phyloP scores from a whole-genome alignment of 116 monocot species.

The Zostera marina region DNA sequence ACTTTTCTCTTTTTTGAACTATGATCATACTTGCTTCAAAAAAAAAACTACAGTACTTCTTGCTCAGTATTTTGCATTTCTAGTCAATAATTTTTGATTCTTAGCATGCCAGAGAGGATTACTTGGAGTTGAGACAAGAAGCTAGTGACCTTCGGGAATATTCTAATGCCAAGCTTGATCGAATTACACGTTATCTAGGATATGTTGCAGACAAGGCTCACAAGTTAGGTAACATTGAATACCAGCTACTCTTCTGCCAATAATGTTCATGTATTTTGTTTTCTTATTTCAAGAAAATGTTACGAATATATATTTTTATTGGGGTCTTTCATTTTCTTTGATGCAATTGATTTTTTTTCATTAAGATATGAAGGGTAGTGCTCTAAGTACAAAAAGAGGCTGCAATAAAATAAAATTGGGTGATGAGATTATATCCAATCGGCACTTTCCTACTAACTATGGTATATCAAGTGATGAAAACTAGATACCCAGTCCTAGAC shows the following conservation, averaged over 20 bases:
- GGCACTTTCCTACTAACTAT: too few relatives aligned
- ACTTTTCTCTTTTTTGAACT: too few relatives aligned
- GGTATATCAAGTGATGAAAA: too few relatives aligned
- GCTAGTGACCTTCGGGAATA: constrained; percentile 82
- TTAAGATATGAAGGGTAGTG: not conserved
- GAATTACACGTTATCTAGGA: constrained; percentile 87
- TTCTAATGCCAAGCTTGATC: constrained; percentile 80
- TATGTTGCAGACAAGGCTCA: constrained; percentile 81
- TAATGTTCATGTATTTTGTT: too few relatives aligned
- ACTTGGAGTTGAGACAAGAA: constrained; percentile 78
- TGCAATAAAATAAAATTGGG: too few relatives aligned
- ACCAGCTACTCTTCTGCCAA: not conserved
- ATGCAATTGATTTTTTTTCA: not conserved
- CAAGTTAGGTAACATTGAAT: constrained; percentile 50
- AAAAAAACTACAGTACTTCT: not conserved
- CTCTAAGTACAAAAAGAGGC: too few relatives aligned
- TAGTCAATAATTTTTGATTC: not conserved
- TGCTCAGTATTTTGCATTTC: not conserved
- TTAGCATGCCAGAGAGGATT: constrained; percentile 76
- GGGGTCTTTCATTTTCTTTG: not conserved
- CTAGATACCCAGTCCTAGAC: too few relatives aligned
- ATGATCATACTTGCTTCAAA: too few relatives aligned
- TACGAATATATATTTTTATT: too few relatives aligned
- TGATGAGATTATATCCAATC: too few relatives aligned
- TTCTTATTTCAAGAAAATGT: too few relatives aligned